Evolutionary conservation across 495 filamentous ascomycete genomes (phyloP).

Genomic region (Xylaria castorea): DNA sequence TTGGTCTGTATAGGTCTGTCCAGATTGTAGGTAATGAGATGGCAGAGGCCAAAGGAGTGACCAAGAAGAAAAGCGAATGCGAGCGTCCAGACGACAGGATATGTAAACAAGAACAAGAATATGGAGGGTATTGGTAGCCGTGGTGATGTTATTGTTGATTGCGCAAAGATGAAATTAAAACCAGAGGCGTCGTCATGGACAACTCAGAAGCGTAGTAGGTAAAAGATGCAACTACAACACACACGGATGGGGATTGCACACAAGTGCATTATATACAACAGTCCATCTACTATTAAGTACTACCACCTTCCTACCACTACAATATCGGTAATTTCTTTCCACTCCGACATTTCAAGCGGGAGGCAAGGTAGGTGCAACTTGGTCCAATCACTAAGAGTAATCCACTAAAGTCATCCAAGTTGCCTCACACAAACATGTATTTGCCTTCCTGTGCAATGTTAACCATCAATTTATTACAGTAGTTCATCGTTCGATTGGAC

Average conservation of each 20-base stretch:
- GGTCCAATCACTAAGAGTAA: constrained; percentile 3
- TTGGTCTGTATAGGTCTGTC: constrained; percentile 30
- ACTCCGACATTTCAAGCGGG: neutral
- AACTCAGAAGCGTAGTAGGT: neutral
- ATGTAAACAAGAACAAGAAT: constrained; percentile 14
- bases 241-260: neutral
- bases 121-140: no score
- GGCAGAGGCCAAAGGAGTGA: constrained; percentile 28
- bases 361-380: constrained; percentile 7
- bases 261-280: neutral
- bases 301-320: constrained; percentile 3
- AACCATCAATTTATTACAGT: constrained; percentile 3
- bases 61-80: constrained; percentile 23
- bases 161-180: neutral
- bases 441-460: constrained; percentile 24
- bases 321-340: constrained; percentile 1
- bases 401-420: neutral
- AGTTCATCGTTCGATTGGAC: neutral
- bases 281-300: neutral
- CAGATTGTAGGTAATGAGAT: constrained; percentile 23
- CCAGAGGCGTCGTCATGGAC: constrained; percentile 1
- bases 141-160: neutral
- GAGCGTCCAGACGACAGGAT: constrained; percentile 24
- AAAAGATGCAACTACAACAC: constrained; percentile 10
- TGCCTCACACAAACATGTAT: constrained; percentile 10